phyloP scores from a whole-genome alignment of 257 asterid genomes.

The Salvia hispanica region DNA sequence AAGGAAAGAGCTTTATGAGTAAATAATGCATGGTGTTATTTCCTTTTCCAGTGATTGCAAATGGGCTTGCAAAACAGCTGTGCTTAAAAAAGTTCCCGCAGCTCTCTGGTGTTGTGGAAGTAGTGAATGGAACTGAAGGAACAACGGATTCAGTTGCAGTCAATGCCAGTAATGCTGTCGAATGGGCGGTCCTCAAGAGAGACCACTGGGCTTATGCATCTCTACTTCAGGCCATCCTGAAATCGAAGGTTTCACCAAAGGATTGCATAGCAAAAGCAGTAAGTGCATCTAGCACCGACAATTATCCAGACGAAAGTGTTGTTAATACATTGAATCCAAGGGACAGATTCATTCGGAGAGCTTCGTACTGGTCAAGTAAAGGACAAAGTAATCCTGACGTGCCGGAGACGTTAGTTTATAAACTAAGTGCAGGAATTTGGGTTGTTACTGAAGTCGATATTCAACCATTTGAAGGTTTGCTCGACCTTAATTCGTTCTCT shows the following conservation, averaged over 20 bases:
- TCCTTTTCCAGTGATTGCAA: conserved; percentile 59
- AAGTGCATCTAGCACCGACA: conserved; percentile 80
- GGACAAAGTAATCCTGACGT: conserved; percentile 68
- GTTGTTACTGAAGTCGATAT: conserved; percentile 65
- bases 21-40: conserved; percentile 24
- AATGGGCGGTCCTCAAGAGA: conserved; percentile 42
- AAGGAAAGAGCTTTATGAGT: not conserved
- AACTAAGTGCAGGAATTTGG: conserved; percentile 61
- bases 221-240: conserved; percentile 55
- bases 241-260: conserved; percentile 39
- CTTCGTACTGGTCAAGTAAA: conserved; percentile 86
- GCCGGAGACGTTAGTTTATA: conserved; percentile 72
- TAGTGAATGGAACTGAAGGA: conserved; percentile 31
- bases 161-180: conserved; percentile 35
- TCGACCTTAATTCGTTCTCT: not conserved
- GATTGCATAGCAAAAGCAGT: conserved; percentile 65
- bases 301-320: conserved; percentile 67
- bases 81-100: conserved; percentile 66
- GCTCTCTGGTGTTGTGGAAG: conserved; percentile 44
- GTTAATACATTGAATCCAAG: conserved; percentile 62
- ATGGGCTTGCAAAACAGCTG: conserved; percentile 57
- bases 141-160: conserved; percentile 25
- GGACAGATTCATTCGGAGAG: conserved; percentile 45
- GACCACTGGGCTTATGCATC: conserved; percentile 66
- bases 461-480: conserved; percentile 80